These are phyloP conservation scores for Lasiodiplodia citricola DNA, from an alignment of 2,329 filamentous ascomycete genomes.

Conservation along the genomic window DNA sequence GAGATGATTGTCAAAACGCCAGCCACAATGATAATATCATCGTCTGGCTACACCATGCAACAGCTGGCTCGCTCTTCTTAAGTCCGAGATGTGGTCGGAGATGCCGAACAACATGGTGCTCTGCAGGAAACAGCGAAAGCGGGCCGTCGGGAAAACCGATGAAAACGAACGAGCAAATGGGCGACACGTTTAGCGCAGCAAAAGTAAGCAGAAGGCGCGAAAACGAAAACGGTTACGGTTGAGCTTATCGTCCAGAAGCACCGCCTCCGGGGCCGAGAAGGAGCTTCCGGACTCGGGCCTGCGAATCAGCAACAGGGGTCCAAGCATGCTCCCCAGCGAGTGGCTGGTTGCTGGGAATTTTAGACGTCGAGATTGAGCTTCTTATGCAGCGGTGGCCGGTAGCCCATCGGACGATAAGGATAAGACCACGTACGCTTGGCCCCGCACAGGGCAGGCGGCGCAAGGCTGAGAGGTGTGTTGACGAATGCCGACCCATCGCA, in stretches of 20 bases:
- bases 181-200: neutral
- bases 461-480: slow-evolving; percentile 4
- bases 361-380: slow-evolving; percentile 2
- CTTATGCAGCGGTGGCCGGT: neutral
- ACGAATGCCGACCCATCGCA: slow-evolving; percentile 21
- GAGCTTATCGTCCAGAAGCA: neutral
- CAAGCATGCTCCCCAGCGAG: neutral
- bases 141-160: neutral
- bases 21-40: neutral
- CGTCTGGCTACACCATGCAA: neutral
- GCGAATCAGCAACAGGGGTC: neutral
- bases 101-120: neutral
- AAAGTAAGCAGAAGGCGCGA: neutral
- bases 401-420: slow-evolving; percentile 19
- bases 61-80: neutral
- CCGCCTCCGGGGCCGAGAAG: neutral
- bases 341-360: neutral
- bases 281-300: neutral
- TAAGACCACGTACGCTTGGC: slow-evolving; percentile 17
- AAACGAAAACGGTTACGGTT: neutral
- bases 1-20: neutral
- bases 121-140: neutral
- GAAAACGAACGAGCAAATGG: neutral
- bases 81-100: neutral
- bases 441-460: slow-evolving; percentile 7